phyloP scores from a whole-genome alignment of 805 yeast genomes.

The Candida lessepsii region DNA sequence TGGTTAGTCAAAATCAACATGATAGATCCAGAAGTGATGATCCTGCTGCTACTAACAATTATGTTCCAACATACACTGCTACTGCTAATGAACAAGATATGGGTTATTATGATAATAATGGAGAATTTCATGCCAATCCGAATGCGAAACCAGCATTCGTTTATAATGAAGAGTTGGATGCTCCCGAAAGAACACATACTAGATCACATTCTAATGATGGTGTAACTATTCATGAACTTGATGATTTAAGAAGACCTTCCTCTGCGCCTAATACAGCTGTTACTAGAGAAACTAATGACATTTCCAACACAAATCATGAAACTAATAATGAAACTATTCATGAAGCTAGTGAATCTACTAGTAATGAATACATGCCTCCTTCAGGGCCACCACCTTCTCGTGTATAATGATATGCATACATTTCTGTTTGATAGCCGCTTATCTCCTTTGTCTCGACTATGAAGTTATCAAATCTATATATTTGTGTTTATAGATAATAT shows the following conservation, averaged over 20 bases:
- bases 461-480: background rate
- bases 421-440: no score
- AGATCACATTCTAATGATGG: slow-evolving; percentile 13
- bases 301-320: background rate
- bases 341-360: background rate
- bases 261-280: background rate
- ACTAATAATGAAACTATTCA: background rate
- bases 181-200: slow-evolving; percentile 13
- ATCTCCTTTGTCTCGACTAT: no score
- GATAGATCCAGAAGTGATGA: slow-evolving; percentile 42
- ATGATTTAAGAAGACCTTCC: slow-evolving; percentile 9
- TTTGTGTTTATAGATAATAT: no score
- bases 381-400: slow-evolving; percentile 1
- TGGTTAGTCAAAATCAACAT: slow-evolving; percentile 61
- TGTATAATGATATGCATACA: slow-evolving; percentile 4
- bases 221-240: slow-evolving; percentile 7
- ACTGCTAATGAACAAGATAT: slow-evolving; percentile 69
- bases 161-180: slow-evolving; percentile 6
- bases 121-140: slow-evolving; percentile 41
- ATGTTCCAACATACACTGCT: slow-evolving; percentile 69
- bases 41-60: slow-evolving; percentile 39
- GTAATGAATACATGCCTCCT: slow-evolving; percentile 1
- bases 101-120: slow-evolving; percentile 71
- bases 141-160: slow-evolving; percentile 16
- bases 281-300: background rate